phyloP scores from a whole-genome alignment of 164 flowering plant genomes.

The Magnolia kwangsiensis region DNA sequence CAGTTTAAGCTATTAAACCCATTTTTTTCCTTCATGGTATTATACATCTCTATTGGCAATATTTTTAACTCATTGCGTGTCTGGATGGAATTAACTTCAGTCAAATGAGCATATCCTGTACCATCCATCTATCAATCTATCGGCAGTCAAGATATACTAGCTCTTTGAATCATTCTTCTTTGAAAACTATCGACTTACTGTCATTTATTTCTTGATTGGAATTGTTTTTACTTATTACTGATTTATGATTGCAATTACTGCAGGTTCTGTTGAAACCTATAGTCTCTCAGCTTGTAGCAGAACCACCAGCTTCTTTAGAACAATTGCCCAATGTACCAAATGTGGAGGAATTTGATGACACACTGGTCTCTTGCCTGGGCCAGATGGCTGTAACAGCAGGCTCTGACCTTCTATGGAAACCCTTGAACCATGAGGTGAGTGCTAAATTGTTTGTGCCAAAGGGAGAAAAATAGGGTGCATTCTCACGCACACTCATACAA shows the following conservation, averaged over 20 bases:
- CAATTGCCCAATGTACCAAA: constrained; percentile 50
- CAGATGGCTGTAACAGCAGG: constrained; percentile 94
- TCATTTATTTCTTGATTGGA: not conserved
- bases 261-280: constrained; percentile 82
- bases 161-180: too few species aligned
- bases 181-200: too few species aligned
- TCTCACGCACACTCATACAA: too few species aligned
- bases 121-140: too few species aligned
- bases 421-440: constrained; percentile 80
- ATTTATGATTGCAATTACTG: constrained; percentile 7
- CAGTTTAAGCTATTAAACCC: too few species aligned
- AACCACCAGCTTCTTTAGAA: constrained; percentile 56
- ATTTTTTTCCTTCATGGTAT: too few species aligned
- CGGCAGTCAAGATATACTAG: too few species aligned
- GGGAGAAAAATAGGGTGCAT: too few species aligned
- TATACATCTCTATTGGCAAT: too few species aligned
- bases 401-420: constrained; percentile 84
- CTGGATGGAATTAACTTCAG: too few species aligned
- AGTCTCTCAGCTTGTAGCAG: constrained; percentile 66
- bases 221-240: not conserved
- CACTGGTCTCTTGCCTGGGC: constrained; percentile 70
- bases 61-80: too few species aligned
- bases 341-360: constrained; percentile 65
- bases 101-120: too few species aligned
- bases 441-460: not conserved